Evolutionary conservation across 2,329 filamentous ascomycete genomes (phyloP).

Genomic region (Colletotrichum aenigma): DNA sequence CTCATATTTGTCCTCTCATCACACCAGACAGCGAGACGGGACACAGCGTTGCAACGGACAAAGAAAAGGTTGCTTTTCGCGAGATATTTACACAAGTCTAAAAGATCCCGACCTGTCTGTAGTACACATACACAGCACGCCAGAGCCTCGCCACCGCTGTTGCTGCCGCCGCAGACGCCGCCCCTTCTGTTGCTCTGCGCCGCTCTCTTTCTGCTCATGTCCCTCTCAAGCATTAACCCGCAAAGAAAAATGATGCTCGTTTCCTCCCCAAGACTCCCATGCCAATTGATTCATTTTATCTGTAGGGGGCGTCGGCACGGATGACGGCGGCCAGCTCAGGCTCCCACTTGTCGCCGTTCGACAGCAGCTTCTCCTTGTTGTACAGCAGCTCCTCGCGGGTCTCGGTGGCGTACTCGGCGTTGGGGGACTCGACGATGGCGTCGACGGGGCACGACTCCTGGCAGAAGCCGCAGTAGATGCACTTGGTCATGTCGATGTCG

Average conservation of each 20-base stretch:
- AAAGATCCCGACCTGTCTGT: constrained; percentile 14
- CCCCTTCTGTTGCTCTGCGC: neutral
- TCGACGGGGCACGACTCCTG: constrained; percentile 99
- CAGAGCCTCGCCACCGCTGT: neutral
- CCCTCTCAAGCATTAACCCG: neutral
- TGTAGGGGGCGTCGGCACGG: constrained; percentile 90
- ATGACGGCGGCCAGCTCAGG: constrained; percentile 92
- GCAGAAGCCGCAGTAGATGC: constrained; percentile 99
- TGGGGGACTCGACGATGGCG: constrained; percentile 74
- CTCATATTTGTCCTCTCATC: neutral
- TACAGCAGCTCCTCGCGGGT: constrained; percentile 92
- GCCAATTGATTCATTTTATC: constrained; percentile 53
- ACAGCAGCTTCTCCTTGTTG: constrained; percentile 93
- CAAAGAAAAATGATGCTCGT: neutral
- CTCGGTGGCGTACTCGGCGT: constrained; percentile 68
- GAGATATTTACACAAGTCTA: constrained; percentile 21
- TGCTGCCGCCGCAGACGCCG: neutral
- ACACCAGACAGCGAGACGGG: neutral
- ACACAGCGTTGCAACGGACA: neutral
- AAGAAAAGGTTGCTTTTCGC: constrained; percentile 20
- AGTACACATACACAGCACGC: constrained; percentile 16
- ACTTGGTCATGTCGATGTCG: constrained; percentile 99
- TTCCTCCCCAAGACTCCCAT: neutral
- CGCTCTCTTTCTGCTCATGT: neutral
- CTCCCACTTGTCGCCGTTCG: constrained; percentile 97